phyloP scores from a whole-genome alignment of 108 stramenopile species.

The Nitzschia inconspicua region DNA sequence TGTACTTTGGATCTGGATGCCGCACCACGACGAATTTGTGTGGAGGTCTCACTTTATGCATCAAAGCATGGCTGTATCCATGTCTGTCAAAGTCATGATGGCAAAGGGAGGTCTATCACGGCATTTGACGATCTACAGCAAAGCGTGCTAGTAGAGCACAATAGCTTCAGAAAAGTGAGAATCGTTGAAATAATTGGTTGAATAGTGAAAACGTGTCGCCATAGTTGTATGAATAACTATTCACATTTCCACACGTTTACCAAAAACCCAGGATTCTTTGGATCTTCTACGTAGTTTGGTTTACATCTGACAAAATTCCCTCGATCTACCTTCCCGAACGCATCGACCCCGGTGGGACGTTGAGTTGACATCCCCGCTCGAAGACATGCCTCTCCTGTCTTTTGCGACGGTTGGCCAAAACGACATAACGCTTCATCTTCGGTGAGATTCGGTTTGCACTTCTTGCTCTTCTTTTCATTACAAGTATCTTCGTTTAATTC shows the following conservation, averaged over 20 bases:
- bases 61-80: too few relatives aligned
- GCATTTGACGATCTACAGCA: too few relatives aligned
- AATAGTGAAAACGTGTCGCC: too few relatives aligned
- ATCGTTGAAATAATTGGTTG: too few relatives aligned
- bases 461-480: neutral
- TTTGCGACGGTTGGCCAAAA: conserved; percentile 41
- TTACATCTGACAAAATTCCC: conserved; percentile 47
- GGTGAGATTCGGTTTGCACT: conserved; percentile 21
- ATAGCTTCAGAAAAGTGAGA: too few relatives aligned
- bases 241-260: conserved; percentile 19
- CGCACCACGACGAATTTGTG: too few relatives aligned
- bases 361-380: conserved; percentile 37
- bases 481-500: conserved; percentile 21
- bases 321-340: conserved; percentile 52
- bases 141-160: too few relatives aligned
- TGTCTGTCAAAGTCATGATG: too few relatives aligned
- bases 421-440: conserved; percentile 54
- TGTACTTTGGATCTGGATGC: too few relatives aligned
- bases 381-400: conserved; percentile 49
- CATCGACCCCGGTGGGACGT: conserved; percentile 29
- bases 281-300: conserved; percentile 25
- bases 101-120: too few relatives aligned
- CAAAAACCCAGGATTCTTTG: conserved; percentile 1
- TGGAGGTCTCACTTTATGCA: too few relatives aligned
- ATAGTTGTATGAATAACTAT: neutral